Evolutionary conservation across 495 filamentous ascomycete genomes (phyloP).

Genomic region (Penicillium herquei): DNA sequence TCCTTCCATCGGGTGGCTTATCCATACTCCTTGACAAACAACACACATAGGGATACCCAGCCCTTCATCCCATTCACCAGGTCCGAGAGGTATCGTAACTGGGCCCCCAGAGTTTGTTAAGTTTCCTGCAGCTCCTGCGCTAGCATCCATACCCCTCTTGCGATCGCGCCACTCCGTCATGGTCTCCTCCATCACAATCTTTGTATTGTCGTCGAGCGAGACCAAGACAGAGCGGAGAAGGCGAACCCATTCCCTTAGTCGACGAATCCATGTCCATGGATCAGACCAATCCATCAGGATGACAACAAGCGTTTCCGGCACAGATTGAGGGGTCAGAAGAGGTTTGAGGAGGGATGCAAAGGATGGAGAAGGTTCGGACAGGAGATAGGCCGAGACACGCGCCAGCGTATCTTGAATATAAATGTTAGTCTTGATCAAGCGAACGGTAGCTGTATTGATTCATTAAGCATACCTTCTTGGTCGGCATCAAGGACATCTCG

Average conservation of each 20-base stretch:
- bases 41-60: conserved; percentile 87
- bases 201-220: conserved; percentile 71
- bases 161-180: conserved; percentile 61
- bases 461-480: conserved; percentile 66
- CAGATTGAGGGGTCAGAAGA: conserved; percentile 78
- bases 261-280: conserved; percentile 88
- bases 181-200: conserved; percentile 78
- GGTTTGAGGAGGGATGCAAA: conserved; percentile 84
- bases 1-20: not conserved
- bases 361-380: conserved; percentile 75
- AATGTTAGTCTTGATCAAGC: conserved; percentile 1
- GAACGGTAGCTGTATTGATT: not conserved
- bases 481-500: conserved; percentile 93
- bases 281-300: conserved; percentile 89
- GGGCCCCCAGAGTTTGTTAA: conserved; percentile 50
- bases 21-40: conserved; percentile 84
- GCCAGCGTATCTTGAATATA: conserved; percentile 72
- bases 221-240: conserved; percentile 73
- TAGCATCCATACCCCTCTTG: conserved; percentile 43
- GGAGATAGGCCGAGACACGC: conserved; percentile 85
- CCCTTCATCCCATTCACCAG: conserved; percentile 92
- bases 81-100: conserved; percentile 75
- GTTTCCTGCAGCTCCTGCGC: conserved; percentile 37
- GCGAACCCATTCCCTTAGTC: conserved; percentile 83
- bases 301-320: conserved; percentile 84